phyloP scores from a whole-genome alignment of 495 filamentous ascomycete genomes.

The Aspergillus ellipticus region DNA sequence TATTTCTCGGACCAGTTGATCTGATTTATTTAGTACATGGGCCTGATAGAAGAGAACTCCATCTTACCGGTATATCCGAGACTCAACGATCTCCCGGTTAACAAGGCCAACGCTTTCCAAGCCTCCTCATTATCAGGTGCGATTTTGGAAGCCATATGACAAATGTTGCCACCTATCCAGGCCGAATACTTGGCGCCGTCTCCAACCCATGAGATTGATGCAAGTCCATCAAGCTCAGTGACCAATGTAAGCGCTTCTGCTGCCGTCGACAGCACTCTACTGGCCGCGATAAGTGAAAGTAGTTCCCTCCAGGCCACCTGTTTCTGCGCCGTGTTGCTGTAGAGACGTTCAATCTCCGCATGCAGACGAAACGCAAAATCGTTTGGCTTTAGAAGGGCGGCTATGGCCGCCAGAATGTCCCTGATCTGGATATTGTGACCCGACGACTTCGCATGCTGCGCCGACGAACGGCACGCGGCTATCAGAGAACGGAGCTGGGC shows the following conservation, averaged over 20 bases:
- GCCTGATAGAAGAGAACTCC: not conserved
- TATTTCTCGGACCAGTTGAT: slow-evolving; percentile 50
- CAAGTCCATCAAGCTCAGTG: slow-evolving; percentile 25
- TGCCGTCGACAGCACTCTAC: slow-evolving; percentile 65
- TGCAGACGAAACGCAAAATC: slow-evolving; percentile 54
- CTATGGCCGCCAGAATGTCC: slow-evolving; percentile 44
- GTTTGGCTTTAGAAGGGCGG: slow-evolving; percentile 53
- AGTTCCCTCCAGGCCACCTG: slow-evolving; percentile 64
- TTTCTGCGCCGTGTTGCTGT: slow-evolving; percentile 32
- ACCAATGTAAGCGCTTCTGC: slow-evolving; percentile 70
- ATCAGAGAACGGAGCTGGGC: slow-evolving; percentile 57
- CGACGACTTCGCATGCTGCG: slow-evolving; percentile 28
- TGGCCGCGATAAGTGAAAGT: slow-evolving; percentile 60
- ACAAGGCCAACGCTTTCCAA: slow-evolving; percentile 53
- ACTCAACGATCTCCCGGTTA: slow-evolving; percentile 63
- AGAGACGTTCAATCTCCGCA: slow-evolving; percentile 35
- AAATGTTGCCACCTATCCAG: slow-evolving; percentile 77
- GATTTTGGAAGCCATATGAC: slow-evolving; percentile 42
- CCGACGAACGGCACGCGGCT: slow-evolving; percentile 22
- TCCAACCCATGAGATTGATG: slow-evolving; percentile 57
- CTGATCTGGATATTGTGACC: slow-evolving; percentile 25
- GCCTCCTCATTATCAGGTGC: slow-evolving; percentile 34
- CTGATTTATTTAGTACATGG: slow-evolving; percentile 40
- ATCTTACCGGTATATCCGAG: slow-evolving; percentile 70
- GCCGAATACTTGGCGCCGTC: slow-evolving; percentile 58